Percentiles rank a stretch among this genome's conserved stretches.
Evolutionary conservation across 2,329 filamentous ascomycete genomes (phyloP).

Genomic region (Colletotrichum incanum): DNA sequence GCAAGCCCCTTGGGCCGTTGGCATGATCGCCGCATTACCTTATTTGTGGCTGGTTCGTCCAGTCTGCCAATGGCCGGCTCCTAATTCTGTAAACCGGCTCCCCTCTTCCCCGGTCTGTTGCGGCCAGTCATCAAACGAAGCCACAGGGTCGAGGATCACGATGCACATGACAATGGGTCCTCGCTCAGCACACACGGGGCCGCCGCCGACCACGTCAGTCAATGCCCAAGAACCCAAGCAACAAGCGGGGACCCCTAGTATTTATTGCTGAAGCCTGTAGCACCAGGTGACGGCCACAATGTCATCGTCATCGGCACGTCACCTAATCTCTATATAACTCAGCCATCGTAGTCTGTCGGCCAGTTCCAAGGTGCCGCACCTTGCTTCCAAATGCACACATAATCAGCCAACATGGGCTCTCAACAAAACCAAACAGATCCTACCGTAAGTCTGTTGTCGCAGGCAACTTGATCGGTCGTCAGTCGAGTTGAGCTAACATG

Average conservation of each 20-base stretch:
- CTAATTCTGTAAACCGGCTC: neutral
- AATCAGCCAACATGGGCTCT: neutral
- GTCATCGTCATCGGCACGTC: conserved; percentile 18
- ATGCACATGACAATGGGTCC: neutral
- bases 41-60: conserved; percentile 17
- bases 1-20: conserved; percentile 15
- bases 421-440: neutral
- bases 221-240: neutral
- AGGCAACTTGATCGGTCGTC: neutral
- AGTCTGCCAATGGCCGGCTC: neutral
- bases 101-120: neutral
- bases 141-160: neutral
- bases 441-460: neutral
- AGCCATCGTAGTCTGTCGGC: neutral
- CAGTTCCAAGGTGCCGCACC: neutral
- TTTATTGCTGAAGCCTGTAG: neutral
- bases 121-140: neutral
- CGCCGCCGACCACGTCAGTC: conserved; percentile 1
- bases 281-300: neutral
- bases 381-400: neutral
- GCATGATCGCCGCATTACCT: conserved; percentile 21
- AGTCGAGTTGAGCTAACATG: neutral
- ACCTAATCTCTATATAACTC: neutral
- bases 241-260: neutral
- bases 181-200: neutral